These are phyloP conservation scores for Saccharomycopsis fibuligera DNA, from an alignment of 805 yeast species.

Conservation along the genomic window DNA sequence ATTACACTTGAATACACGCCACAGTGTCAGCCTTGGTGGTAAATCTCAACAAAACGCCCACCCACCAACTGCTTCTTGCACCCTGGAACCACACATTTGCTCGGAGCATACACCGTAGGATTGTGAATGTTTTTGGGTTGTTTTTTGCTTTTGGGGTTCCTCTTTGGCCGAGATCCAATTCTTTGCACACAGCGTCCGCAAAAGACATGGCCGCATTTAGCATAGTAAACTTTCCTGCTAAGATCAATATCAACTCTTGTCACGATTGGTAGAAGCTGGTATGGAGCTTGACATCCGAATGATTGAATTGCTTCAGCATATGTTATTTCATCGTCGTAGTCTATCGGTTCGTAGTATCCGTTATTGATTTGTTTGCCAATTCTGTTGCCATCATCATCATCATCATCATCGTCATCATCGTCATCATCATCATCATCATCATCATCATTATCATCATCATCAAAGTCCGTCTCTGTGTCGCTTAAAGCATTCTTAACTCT, in stretches of 20 bases:
- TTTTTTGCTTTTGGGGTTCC: slow-evolving; percentile 1
- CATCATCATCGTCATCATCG: too few relatives aligned
- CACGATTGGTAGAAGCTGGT: slow-evolving; percentile 47
- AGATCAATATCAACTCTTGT: slow-evolving; percentile 51
- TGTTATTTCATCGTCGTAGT: slow-evolving; percentile 13
- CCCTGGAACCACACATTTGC: slow-evolving; percentile 17
- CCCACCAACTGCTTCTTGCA: slow-evolving; percentile 12
- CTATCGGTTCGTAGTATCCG: background rate
- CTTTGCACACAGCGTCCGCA: slow-evolving; percentile 80
- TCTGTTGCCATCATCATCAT: background rate
- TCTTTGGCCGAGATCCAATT: slow-evolving; percentile 25
- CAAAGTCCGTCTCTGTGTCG: too few relatives aligned
- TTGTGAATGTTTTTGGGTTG: slow-evolving; percentile 13
- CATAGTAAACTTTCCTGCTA: slow-evolving; percentile 58
- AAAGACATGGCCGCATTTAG: slow-evolving; percentile 76
- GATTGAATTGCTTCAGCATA: slow-evolving; percentile 8
- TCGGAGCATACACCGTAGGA: slow-evolving; percentile 21
- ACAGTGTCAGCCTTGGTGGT: too few relatives aligned
- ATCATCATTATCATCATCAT: slow-evolving; percentile 28
- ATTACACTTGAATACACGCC: too few relatives aligned
- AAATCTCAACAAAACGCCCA: slow-evolving; percentile 17
- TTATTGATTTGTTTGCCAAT: too few relatives aligned
- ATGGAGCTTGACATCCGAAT: slow-evolving; percentile 50
- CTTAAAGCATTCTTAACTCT: slow-evolving; percentile 25
- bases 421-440: slow-evolving; percentile 12